Conservation (phyloP, 2,329 filamentous ascomycete species). For the Hypoxylon sp. region DNA sequence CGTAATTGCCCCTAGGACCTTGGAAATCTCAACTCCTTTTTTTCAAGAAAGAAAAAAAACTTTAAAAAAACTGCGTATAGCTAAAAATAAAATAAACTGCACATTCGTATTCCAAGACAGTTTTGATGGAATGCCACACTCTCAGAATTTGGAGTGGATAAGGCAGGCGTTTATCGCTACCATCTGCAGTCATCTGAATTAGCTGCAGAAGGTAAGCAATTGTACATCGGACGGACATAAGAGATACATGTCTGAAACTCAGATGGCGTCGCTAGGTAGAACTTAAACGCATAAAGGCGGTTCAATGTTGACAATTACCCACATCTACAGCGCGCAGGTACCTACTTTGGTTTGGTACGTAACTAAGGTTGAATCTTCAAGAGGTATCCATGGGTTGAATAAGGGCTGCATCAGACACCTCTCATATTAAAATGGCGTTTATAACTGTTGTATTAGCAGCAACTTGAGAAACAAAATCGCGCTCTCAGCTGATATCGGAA, state of each 20-base stretch:
- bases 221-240: background rate
- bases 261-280: background rate
- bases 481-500: background rate
- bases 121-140: background rate
- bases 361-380: no score
- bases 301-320: no score
- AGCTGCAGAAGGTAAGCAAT: slow-evolving; percentile 1
- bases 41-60: no score
- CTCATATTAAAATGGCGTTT: no score
- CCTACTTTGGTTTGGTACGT: no score
- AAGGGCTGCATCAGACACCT: no score
- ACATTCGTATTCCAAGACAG: background rate
- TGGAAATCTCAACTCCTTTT: no score
- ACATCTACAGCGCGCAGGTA: no score
- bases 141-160: background rate
- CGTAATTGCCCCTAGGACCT: no score
- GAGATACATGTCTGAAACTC: background rate
- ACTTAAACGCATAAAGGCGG: background rate
- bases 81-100: background rate
- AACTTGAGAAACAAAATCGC: background rate
- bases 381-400: no score
- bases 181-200: background rate
- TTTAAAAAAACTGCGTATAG: no score
- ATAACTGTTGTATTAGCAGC: no score
- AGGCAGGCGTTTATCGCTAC: background rate